Conservation (phyloP, 148 eudicot species). For the Mesembryanthemum crystallinum region DNA sequence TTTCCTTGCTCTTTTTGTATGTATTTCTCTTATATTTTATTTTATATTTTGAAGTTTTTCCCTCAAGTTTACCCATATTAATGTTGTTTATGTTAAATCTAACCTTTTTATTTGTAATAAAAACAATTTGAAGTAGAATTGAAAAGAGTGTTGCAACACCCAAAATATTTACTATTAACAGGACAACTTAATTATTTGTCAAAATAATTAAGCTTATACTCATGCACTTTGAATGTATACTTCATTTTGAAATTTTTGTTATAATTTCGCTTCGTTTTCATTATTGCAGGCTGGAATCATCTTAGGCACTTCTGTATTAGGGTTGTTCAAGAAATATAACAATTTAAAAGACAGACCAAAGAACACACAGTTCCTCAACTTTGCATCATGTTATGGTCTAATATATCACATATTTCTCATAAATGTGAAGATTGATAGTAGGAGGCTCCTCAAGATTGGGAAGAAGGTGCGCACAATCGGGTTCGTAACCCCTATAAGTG, state of each 20-base stretch:
- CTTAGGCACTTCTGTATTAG: neutral
- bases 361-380: neutral
- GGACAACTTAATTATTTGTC: too few species aligned
- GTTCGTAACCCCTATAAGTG: neutral
- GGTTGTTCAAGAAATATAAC: neutral
- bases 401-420: neutral
- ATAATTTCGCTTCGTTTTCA: neutral
- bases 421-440: neutral
- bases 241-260: too few species aligned
- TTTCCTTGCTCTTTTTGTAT: neutral
- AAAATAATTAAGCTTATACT: too few species aligned
- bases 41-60: neutral
- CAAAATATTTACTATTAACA: too few species aligned
- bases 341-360: neutral
- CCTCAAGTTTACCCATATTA: too few species aligned
- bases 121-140: too few species aligned
- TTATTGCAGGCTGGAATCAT: neutral
- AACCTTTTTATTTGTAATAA: neutral
- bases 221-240: too few species aligned
- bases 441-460: neutral
- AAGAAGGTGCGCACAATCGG: neutral
- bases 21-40: neutral
- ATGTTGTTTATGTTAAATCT: too few species aligned
- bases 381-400: neutral
- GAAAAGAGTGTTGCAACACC: too few species aligned